Base-by-base conservation (phyloP, 371 early-diverging fungal genomes). In the Syncephalastrum monosporum region DNA sequence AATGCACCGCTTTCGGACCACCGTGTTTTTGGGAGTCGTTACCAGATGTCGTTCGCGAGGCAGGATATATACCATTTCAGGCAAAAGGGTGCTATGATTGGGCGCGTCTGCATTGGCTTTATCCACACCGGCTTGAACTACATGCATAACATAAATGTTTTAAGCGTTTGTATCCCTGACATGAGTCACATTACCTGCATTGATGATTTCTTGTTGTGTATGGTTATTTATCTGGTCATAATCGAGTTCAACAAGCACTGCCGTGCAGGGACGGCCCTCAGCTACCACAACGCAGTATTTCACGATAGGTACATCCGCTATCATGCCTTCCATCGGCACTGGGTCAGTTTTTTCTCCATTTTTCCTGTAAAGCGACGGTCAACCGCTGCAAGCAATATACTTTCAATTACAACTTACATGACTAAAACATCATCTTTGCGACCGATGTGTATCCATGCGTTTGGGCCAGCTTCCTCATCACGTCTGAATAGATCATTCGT, bases 291-390 rank as follows among this genome's bases (percentile, higher is more conserved):
- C 50, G 16, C 55, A 66, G 13, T 69, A 57, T 1, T 45, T 41
- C 14, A 75, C 51, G 29, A 69, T n/a, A 3, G 53, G 57, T 8
- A 16, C 47, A 15, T 51, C 47, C 2, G 59, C 53, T 14, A 75
- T 61, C 1, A 48, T 49, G 0, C 10, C 45, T 49, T 75, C 75
- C 57, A 75, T 68, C 3, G 68, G 65, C 6, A 66, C 3, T 24
- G 76, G 73, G 27, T 68, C 68, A 0, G 68, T 64, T 57, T 75
- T 75, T 57, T 75, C 71, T 2, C 73, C 76, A 46, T 68, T 74
- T 43, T 61, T 47, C 57, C 63, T 63, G 38, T 45, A 49, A 14
- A 23, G 1, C 17, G 14, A 55, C 3, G 13, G 23, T 16, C 25
- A 7, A 13, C 8, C 12, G 3, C 16, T 23, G 46, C 15, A 15